phyloP scores from a whole-genome alignment of 768 basidiomycete genomes.

The Mycena amicta region DNA sequence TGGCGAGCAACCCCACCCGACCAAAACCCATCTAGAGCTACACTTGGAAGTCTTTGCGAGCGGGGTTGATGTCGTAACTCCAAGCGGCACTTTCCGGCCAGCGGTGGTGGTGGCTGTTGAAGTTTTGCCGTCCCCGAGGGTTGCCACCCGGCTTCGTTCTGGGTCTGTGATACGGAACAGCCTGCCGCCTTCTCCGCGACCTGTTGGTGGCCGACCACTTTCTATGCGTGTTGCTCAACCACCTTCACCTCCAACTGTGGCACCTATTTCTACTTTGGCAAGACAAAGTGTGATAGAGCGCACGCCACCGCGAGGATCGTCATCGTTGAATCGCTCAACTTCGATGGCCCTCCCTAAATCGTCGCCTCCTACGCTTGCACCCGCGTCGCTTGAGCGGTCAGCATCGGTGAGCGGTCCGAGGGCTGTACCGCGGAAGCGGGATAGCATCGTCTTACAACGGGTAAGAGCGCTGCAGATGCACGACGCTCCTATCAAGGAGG shows the following conservation, averaged over 20 bases:
- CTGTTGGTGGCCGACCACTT: constrained; percentile 11
- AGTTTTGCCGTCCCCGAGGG: constrained; percentile 1
- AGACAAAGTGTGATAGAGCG: constrained; percentile 8
- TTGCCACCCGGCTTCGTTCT: constrained; percentile 6
- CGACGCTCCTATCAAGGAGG: background rate
- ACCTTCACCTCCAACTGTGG: background rate
- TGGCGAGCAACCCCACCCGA: background rate
- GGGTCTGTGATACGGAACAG: constrained; percentile 19
- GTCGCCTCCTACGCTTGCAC: background rate
- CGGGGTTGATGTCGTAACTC: constrained; percentile 5
- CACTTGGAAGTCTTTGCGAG: constrained; percentile 16
- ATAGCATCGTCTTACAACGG: constrained; percentile 23
- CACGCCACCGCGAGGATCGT: background rate
- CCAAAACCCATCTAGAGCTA: constrained; percentile 15
- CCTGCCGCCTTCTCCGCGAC: constrained; percentile 20
- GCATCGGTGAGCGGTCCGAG: constrained; percentile 8
- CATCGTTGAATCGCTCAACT: constrained; percentile 6
- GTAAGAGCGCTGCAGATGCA: constrained; percentile 16
- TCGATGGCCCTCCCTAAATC: constrained; percentile 10
- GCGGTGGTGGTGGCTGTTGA: background rate
- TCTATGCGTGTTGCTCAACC: constrained; percentile 7
- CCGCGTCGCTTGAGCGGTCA: constrained; percentile 7
- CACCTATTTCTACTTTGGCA: background rate
- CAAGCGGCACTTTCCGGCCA: constrained; percentile 8
- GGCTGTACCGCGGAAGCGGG: constrained; percentile 10